Evolutionary conservation across 2,329 filamentous ascomycete genomes (phyloP).

Genomic region (Xylariales sp.): DNA sequence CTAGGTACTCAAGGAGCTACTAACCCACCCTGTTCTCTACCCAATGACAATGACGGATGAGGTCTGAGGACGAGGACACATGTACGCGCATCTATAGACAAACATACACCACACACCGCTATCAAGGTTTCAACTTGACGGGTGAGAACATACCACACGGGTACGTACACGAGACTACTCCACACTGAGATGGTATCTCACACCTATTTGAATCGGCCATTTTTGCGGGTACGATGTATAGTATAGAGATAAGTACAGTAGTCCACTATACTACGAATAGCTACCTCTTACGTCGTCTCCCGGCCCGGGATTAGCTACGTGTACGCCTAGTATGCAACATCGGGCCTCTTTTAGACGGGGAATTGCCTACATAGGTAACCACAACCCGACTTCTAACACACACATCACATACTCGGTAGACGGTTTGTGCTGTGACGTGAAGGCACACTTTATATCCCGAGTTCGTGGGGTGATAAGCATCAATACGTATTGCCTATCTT

Average conservation of each 20-base stretch:
- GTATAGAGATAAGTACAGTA: not conserved
- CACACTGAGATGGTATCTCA: not conserved
- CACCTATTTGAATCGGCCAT: too few species aligned
- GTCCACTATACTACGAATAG: not conserved
- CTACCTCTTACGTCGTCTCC: not conserved
- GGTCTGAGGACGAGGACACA: not conserved
- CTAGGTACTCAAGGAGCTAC: too few species aligned
- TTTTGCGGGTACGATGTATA: not conserved
- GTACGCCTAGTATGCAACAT: too few species aligned
- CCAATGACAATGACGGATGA: not conserved
- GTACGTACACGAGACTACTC: not conserved
- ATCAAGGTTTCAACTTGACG: conserved; percentile 5
- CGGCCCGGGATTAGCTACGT: too few species aligned
- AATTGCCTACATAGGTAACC: too few species aligned
- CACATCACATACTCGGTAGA: too few species aligned
- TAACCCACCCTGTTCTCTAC: too few species aligned
- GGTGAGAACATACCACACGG: not conserved
- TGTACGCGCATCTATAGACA: not conserved
- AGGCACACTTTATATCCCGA: not conserved
- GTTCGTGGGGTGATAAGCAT: not conserved
- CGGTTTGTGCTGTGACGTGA: not conserved
- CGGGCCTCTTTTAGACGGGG: too few species aligned
- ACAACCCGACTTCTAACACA: too few species aligned
- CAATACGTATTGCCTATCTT: too few species aligned
- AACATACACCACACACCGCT: not conserved